Evolutionary conservation across 1,139 yeast genomes (phyloP), one percentile per base, ranked within the genome.

Genomic region (Saccharomyces hybrid): DNA sequence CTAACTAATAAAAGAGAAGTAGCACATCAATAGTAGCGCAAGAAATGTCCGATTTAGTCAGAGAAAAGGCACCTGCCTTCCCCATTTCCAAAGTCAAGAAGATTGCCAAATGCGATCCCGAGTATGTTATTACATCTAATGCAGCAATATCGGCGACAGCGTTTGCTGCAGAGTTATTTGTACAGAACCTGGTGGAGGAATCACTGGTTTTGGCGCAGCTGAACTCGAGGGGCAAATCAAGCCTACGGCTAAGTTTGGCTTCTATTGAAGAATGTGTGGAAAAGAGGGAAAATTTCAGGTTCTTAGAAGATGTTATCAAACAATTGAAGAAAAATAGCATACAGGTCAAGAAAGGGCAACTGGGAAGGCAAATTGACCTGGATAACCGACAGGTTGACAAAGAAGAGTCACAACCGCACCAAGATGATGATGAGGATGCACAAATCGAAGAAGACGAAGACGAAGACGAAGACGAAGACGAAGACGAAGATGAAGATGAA

Each of bases 61-160:
- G 49, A 26, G 32, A 44, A 26, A 52, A 53, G 16, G 54, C 53
- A 16, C 66, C 68, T 4, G 56, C 60, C 2, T 73, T 91, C 42
- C 98, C 97, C 5, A 73, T 90, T 29, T 80, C 96, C 1, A 85
- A 91, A 62, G 85, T 91, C 60, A 90, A 88, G 68, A 79, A 85
- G 64, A 86, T 91, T 54, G 83, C 93, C 66, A 89, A 88, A 65
- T 80, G 86, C 70, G 98, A 93, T 67, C 89, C 91, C 4, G 96
- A 88, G 48, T 87, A 87, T 62, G 73, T 79, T 4, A 80, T 88
- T 1, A 84, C 93, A 2, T 83, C 96, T 1, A 87, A 83, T 55
- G 76, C 85, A 42, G 95, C 96, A 0, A 88, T 87, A 12, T 87
- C 85, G 64, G 84, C 96, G 12, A 78, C 93, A 2, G 95, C 95